These are phyloP conservation scores for Dryadomyces quercus-mongolicae DNA, from an alignment of 2,329 filamentous ascomycete genomes.

Conservation along the genomic window DNA sequence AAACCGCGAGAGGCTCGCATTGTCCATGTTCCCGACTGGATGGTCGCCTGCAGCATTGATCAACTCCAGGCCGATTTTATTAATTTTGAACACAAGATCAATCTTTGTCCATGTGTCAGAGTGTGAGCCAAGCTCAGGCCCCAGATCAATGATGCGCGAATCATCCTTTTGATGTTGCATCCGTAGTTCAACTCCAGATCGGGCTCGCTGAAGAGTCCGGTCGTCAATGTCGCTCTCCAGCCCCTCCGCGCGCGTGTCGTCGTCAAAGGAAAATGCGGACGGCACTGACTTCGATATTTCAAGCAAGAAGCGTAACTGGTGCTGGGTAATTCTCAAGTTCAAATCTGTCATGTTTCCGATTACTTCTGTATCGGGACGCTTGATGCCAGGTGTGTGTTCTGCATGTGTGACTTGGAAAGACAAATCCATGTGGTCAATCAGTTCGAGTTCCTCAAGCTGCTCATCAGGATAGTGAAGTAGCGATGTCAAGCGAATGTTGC, in stretches of 20 bases:
- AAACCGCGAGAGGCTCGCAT: slow-evolving; percentile 82
- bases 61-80: slow-evolving; percentile 79
- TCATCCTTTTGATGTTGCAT: slow-evolving; percentile 16
- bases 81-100: slow-evolving; percentile 81
- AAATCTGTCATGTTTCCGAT: slow-evolving; percentile 88
- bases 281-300: slow-evolving; percentile 83
- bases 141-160: slow-evolving; percentile 38
- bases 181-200: slow-evolving; percentile 21
- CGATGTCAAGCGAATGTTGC: slow-evolving; percentile 84
- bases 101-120: slow-evolving; percentile 80
- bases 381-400: slow-evolving; percentile 65
- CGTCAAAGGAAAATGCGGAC: slow-evolving; percentile 56
- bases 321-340: slow-evolving; percentile 79
- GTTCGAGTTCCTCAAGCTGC: slow-evolving; percentile 72
- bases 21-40: slow-evolving; percentile 66
- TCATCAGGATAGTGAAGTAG: slow-evolving; percentile 69
- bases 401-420: slow-evolving; percentile 87
- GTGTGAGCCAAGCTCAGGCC: slow-evolving; percentile 58
- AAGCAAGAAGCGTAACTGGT: slow-evolving; percentile 79
- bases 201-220: slow-evolving; percentile 35
- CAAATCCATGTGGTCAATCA: slow-evolving; percentile 94
- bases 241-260: slow-evolving; percentile 60
- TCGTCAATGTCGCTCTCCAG: slow-evolving; percentile 56
- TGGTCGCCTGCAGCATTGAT: slow-evolving; percentile 63
- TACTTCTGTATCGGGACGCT: slow-evolving; percentile 83